phyloP scores from a whole-genome alignment of 805 yeast genomes.

The Lipomyces kockii region DNA sequence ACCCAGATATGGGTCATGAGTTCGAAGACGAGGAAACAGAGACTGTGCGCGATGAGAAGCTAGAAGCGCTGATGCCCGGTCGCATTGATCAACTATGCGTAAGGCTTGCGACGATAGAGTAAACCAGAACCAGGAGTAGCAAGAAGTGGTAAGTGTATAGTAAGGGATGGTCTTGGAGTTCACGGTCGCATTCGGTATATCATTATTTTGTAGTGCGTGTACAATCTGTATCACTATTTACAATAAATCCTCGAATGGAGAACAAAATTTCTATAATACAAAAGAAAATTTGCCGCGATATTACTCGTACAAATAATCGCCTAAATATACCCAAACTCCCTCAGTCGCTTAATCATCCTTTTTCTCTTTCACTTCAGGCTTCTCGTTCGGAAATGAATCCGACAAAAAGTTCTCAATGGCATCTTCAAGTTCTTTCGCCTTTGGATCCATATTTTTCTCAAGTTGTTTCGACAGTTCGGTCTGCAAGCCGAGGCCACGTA shows the following conservation, averaged over 20 bases:
- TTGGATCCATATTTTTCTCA: conserved; percentile 27
- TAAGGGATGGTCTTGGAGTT: not conserved
- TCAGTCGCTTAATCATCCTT: not conserved
- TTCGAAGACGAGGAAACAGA: conserved; percentile 7
- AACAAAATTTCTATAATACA: not conserved
- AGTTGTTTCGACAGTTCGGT: conserved; percentile 8
- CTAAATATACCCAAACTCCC: not conserved
- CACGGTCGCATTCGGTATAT: not conserved
- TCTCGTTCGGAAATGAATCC: conserved; percentile 9
- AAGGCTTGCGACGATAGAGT: conserved; percentile 8
- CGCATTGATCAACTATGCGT: conserved; percentile 17
- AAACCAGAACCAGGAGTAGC: too few relatives aligned
- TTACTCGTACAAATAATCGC: not conserved
- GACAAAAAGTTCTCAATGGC: conserved; percentile 29
- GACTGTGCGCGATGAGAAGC: conserved; percentile 11
- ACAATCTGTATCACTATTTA: not conserved
- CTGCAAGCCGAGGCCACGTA: conserved; percentile 59
- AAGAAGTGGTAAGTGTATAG: not conserved
- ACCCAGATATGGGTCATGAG: conserved; percentile 6
- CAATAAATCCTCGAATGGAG: not conserved
- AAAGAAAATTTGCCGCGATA: not conserved
- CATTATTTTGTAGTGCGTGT: not conserved
- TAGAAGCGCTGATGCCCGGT: conserved; percentile 25
- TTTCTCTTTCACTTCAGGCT: not conserved
- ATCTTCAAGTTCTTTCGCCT: conserved; percentile 21